These are phyloP conservation scores for Cucurbitaria berberidis DNA, from an alignment of 2,329 filamentous ascomycete species.

Conservation along the genomic window DNA sequence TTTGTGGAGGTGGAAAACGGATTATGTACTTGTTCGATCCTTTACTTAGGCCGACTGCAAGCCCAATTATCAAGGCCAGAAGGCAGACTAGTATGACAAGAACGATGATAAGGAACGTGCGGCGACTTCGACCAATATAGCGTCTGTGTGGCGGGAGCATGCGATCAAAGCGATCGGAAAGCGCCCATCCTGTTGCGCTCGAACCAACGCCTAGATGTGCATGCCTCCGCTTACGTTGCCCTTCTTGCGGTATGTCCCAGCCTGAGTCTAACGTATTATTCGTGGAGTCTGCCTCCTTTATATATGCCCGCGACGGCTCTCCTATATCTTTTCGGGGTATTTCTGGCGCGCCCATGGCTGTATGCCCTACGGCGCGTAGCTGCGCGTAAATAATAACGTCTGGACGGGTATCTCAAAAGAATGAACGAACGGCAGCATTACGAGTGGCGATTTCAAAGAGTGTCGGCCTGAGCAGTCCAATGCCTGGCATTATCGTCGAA, in stretches of 20 bases:
- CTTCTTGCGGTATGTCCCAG: constrained; percentile 23
- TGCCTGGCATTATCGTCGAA: constrained; percentile 8
- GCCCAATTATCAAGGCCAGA: constrained; percentile 51
- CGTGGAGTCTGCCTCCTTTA: constrained; percentile 15
- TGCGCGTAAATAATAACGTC: constrained; percentile 1
- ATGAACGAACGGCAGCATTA: constrained; percentile 16
- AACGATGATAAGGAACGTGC: constrained; percentile 47
- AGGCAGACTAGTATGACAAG: constrained; percentile 40
- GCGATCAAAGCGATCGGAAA: constrained; percentile 44
- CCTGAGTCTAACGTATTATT: constrained; percentile 9
- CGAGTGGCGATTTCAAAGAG: constrained; percentile 18
- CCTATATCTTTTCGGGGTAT: constrained; percentile 32
- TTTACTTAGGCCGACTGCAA: constrained; percentile 48
- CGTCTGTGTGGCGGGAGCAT: constrained; percentile 47
- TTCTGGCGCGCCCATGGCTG: constrained; percentile 25
- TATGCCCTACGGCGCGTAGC: constrained; percentile 16
- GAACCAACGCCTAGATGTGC: constrained; percentile 17
- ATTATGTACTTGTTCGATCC: constrained; percentile 26
- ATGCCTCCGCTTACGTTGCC: constrained; percentile 9
- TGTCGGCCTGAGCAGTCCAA: constrained; percentile 21
- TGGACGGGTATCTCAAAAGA: constrained; percentile 17
- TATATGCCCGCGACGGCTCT: constrained; percentile 25
- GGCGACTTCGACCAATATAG: constrained; percentile 50
- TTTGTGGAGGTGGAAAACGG: not conserved
- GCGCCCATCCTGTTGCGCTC: constrained; percentile 26